Evolutionary conservation across 805 yeast genomes (phyloP), one percentile per base, ranked within the genome.

Genomic region (Cyberlindnera mycetangii): DNA sequence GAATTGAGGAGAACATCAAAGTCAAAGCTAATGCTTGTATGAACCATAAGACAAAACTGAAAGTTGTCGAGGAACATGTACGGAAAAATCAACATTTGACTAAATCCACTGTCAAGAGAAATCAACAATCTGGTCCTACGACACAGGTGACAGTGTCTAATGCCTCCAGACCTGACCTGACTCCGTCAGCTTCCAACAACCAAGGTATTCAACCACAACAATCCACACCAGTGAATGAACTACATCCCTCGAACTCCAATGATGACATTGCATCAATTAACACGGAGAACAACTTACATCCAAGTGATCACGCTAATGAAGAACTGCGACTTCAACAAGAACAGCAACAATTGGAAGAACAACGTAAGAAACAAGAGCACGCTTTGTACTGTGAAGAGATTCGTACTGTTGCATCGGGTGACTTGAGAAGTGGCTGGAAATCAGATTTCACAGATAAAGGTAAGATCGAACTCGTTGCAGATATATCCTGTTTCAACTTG

Each of bases 401-500:
- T 7, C 74, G 90, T 24, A 78, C 86, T 5, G 69, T 93, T 8
- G 76, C 83, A 11, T 76, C 81, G 43, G 97, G 97, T 10, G 96
- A 87, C 49, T 65, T 89, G 59, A 87, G 85, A 59, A 72, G 77
- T 24, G 99, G 99, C 4, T 93, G 99, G 99, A 93, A 93, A 62
- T 80, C 93, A 1, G 99, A 93, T 64, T 90, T 84, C 60, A 66
- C 81, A 6, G 84, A 80, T 33, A 73, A 74, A 36, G 99, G 99
- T 5, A 73, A 78, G 43, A 82, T 90, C 48, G 96, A 89, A 62
- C 62, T 89, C 37, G 82, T 84, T 24, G 88, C 86, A 0, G 88
- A 85, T 35, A 75, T 86, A 32, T 74, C 76, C 16, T 76, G 85
- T 19, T 71, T 76, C 67, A 70, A 75, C 41, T 66, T 84, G 39